Percentiles rank a stretch among this genome's conserved stretches.
These are phyloP conservation scores for Rhododendron ovatum DNA, from an alignment of 148 eudicot species.

Conservation along the genomic window DNA sequence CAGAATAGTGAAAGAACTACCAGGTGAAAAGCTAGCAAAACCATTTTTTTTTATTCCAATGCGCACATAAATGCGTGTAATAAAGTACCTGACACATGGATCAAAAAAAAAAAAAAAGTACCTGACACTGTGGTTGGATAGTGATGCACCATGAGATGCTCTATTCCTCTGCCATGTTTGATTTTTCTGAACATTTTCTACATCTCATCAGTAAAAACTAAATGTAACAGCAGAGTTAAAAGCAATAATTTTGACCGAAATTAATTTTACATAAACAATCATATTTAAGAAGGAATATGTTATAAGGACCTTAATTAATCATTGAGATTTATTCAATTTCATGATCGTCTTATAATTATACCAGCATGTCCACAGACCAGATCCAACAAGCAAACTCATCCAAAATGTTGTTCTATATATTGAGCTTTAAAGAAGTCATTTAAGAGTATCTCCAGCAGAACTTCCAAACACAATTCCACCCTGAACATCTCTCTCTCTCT, in stretches of 20 bases:
- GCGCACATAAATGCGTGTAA: background rate
- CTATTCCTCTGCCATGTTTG: constrained; percentile 45
- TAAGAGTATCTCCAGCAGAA: background rate
- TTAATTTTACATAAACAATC: background rate
- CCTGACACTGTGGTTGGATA: constrained; percentile 51
- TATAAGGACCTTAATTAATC: background rate
- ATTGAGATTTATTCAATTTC: background rate
- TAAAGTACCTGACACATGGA: constrained; percentile 48
- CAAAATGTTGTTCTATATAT: background rate
- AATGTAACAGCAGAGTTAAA: background rate
- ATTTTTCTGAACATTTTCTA: constrained; percentile 49
- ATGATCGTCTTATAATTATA: background rate
- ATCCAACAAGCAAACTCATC: background rate
- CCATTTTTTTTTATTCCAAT: background rate
- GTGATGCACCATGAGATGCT: constrained; percentile 34
- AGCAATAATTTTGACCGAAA: background rate
- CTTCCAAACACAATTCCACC: background rate
- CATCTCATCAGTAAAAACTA: constrained; percentile 2
- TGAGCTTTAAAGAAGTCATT: background rate
- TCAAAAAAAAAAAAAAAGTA: constrained; percentile 14
- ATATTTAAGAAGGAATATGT: background rate
- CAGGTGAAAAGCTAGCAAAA: background rate
- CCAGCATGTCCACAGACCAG: background rate
- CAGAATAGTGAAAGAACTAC: background rate
- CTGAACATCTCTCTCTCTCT: background rate